Evolutionary conservation across 192 early-diverging fungal genomes (phyloP).

Genomic region (Coemansia sp.): DNA sequence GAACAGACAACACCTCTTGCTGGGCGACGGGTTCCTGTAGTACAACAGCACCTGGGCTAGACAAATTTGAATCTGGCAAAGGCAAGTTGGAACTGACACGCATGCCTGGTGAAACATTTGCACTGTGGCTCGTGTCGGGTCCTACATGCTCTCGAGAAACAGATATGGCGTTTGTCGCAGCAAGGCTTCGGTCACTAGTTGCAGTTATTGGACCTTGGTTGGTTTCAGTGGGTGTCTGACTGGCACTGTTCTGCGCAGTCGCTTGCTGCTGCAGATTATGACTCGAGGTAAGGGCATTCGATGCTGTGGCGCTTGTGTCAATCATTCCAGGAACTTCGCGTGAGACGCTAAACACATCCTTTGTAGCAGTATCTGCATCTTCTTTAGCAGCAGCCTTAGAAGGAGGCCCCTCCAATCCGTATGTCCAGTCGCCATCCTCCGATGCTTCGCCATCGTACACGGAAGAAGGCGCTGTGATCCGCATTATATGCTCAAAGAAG

Average conservation of each 20-base stretch:
- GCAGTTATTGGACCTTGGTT: neutral
- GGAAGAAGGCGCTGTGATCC: slow-evolving; percentile 36
- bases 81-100: neutral
- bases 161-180: neutral
- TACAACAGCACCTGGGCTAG: neutral
- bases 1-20: neutral
- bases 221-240: neutral
- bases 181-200: neutral
- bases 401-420: slow-evolving; percentile 44
- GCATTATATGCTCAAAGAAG: slow-evolving; percentile 53
- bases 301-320: slow-evolving; percentile 37
- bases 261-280: slow-evolving; percentile 6
- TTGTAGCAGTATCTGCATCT: slow-evolving; percentile 8
- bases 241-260: neutral
- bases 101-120: neutral
- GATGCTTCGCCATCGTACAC: slow-evolving; percentile 38
- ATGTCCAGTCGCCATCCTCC: slow-evolving; percentile 54
- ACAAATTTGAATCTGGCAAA: neutral
- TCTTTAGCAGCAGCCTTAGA: slow-evolving; percentile 27
- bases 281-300: slow-evolving; percentile 12
- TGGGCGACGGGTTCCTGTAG: neutral
- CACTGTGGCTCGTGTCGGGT: neutral
- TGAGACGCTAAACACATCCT: slow-evolving; percentile 1
- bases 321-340: slow-evolving; percentile 31
- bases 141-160: neutral